Percentiles rank a stretch among this genome's conserved stretches.
Conservation (phyloP, 768 basidiomycete genomes). For the Postia placenta region DNA sequence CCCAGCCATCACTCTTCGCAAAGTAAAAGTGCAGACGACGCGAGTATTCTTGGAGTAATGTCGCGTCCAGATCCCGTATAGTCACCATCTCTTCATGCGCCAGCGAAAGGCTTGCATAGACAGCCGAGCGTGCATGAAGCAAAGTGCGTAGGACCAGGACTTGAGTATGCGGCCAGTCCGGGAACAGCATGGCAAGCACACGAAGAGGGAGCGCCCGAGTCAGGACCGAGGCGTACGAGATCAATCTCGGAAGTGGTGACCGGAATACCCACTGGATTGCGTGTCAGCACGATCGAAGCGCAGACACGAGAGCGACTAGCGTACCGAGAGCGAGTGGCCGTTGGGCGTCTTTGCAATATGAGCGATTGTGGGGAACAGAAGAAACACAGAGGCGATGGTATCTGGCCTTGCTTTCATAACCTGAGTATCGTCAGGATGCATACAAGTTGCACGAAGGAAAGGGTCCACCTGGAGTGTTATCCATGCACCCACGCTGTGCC, state of each 20-base stretch:
- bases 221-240: slow-evolving; percentile 40
- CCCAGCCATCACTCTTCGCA: slow-evolving; percentile 63
- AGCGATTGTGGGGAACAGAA: slow-evolving; percentile 68
- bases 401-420: slow-evolving; percentile 41
- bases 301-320: no score
- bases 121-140: slow-evolving; percentile 42
- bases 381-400: slow-evolving; percentile 37
- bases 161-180: slow-evolving; percentile 44
- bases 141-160: slow-evolving; percentile 41
- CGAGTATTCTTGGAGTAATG: slow-evolving; percentile 32
- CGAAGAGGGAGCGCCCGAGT: slow-evolving; percentile 33
- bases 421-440: slow-evolving; percentile 24
- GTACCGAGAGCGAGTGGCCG: slow-evolving; percentile 50
- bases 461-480: slow-evolving; percentile 46
- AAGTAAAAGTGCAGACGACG: slow-evolving; percentile 49
- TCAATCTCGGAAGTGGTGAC: slow-evolving; percentile 36
- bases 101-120: slow-evolving; percentile 52
- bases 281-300: no score
- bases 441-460: background rate
- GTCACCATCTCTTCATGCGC: slow-evolving; percentile 63
- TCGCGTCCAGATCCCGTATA: slow-evolving; percentile 47
- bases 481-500: slow-evolving; percentile 76
- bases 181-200: slow-evolving; percentile 39
- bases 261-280: slow-evolving; percentile 42
- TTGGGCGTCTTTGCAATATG: slow-evolving; percentile 62